Conservation (phyloP, 78 protist species). For the Protostelium mycophagum region DNA sequence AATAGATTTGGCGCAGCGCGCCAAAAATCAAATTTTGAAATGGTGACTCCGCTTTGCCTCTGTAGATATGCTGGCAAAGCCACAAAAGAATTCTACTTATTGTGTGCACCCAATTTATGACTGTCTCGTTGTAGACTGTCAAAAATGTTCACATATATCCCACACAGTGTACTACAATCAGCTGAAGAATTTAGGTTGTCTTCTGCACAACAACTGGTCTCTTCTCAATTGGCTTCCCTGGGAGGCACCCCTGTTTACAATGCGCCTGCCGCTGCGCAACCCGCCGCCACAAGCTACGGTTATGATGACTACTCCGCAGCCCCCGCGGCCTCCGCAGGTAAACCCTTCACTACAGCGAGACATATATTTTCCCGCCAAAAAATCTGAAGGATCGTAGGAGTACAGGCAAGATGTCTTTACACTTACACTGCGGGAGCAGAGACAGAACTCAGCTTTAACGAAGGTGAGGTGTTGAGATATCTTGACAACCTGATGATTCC, state of each 20-base stretch:
- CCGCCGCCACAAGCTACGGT: conserved; percentile 4
- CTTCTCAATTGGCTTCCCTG: conserved; percentile 26
- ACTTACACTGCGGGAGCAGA: conserved; percentile 45
- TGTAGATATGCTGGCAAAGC: no score
- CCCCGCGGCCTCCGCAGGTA: neutral
- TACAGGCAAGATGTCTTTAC: conserved; percentile 30
- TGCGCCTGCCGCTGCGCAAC: neutral
- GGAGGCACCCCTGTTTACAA: conserved; percentile 14
- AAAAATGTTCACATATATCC: no score
- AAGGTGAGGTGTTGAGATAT: no score
- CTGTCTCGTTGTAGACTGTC: no score
- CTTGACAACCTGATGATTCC: no score
- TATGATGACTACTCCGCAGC: neutral
- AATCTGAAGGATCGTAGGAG: neutral
- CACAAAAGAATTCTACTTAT: no score
- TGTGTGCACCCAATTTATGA: no score
- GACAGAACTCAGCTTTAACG: conserved; percentile 43
- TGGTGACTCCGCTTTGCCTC: no score
- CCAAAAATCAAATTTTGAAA: no score
- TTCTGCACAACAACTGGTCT: conserved; percentile 16
- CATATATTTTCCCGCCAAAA: neutral
- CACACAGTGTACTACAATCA: no score
- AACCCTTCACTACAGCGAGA: neutral
- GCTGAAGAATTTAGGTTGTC: no score
- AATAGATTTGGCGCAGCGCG: no score